Conservation (phyloP, 2,329 filamentous ascomycete species). For the Aureobasidium subglaciale region DNA sequence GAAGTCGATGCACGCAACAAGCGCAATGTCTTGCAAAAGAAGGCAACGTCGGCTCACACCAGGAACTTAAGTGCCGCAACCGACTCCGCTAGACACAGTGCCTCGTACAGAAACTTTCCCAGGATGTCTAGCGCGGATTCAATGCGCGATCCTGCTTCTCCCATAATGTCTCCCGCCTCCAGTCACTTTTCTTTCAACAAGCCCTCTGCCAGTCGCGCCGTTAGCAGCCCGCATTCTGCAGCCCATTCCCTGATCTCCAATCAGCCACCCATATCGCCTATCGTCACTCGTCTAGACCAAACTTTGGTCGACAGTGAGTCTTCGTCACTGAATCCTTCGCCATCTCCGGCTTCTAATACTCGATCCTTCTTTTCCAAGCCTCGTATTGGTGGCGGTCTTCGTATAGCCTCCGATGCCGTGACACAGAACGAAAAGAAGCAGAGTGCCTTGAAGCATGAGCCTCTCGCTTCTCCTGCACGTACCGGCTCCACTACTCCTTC, state of each 20-base stretch:
- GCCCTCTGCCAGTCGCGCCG: conserved; percentile 36
- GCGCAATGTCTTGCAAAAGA: conserved; percentile 65
- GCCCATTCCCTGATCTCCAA: conserved; percentile 32
- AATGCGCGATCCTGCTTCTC: conserved; percentile 47
- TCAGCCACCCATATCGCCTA: conserved; percentile 41
- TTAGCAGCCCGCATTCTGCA: conserved; percentile 45
- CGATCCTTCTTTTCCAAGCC: conserved; percentile 33
- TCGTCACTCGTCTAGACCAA: conserved; percentile 52
- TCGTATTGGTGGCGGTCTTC: conserved; percentile 58
- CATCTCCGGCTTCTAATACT: conserved; percentile 32
- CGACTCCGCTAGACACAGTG: conserved; percentile 41
- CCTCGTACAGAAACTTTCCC: conserved; percentile 61
- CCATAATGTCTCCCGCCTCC: conserved; percentile 45
- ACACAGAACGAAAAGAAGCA: conserved; percentile 49
- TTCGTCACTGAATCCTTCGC: conserved; percentile 41
- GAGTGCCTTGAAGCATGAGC: conserved; percentile 38
- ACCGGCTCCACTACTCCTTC: conserved; percentile 68
- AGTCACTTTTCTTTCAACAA: conserved; percentile 57
- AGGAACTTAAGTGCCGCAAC: conserved; percentile 67
- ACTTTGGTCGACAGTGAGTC: conserved; percentile 38
- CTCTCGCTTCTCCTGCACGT: conserved; percentile 57
- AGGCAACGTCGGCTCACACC: conserved; percentile 49
- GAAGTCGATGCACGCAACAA: conserved; percentile 69
- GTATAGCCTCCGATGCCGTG: conserved; percentile 73
- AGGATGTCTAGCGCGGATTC: conserved; percentile 75